phyloP scores from a whole-genome alignment of 805 yeast genomes.

The Debaryomyces prosopidis region DNA sequence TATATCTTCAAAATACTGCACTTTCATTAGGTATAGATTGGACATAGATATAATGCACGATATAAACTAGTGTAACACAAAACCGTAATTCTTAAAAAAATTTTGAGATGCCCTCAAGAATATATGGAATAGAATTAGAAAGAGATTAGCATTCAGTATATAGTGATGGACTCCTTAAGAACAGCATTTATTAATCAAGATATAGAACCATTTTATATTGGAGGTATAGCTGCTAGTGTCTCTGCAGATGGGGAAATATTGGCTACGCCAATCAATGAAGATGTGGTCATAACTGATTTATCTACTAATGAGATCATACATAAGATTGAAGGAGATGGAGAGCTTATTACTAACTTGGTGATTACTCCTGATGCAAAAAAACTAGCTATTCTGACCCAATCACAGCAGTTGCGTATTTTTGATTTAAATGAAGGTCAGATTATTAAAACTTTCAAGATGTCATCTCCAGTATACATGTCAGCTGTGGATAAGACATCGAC shows the following conservation, averaged over 20 bases:
- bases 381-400: conserved; percentile 76
- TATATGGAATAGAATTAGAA: neutral
- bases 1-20: conserved; percentile 43
- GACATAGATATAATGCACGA: neutral
- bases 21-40: conserved; percentile 37
- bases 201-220: conserved; percentile 83
- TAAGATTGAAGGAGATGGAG: conserved; percentile 82
- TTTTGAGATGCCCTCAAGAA: conserved; percentile 7
- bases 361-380: conserved; percentile 74
- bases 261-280: conserved; percentile 82
- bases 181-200: conserved; percentile 46
- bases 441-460: conserved; percentile 54
- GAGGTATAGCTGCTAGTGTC: conserved; percentile 74
- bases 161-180: conserved; percentile 26
- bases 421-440: conserved; percentile 41
- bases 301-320: conserved; percentile 56
- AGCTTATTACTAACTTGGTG: conserved; percentile 69
- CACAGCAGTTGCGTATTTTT: conserved; percentile 76
- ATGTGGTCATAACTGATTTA: conserved; percentile 68
- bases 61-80: neutral
- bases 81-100: conserved; percentile 3
- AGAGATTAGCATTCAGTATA: neutral
- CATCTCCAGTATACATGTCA: conserved; percentile 82
- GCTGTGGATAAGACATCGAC: conserved; percentile 80
- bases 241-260: conserved; percentile 61